phyloP scores from a whole-genome alignment of 2,329 filamentous ascomycete species.

The Talaromyces sp. region DNA sequence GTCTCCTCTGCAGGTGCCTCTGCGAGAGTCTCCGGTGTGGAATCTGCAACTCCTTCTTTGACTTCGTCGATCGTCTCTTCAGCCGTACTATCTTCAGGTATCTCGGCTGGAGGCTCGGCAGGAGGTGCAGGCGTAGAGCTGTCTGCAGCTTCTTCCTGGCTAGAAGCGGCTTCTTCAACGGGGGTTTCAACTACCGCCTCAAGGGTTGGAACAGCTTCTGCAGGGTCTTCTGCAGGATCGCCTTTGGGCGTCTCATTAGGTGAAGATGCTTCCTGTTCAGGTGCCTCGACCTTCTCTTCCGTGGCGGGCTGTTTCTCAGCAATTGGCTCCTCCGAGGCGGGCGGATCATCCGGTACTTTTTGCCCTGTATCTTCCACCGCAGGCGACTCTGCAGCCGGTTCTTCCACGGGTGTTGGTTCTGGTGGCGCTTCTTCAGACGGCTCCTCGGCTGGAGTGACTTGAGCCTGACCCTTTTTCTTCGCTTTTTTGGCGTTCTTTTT shows the following conservation, averaged over 20 bases:
- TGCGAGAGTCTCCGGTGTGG: background rate
- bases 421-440: conserved; percentile 18
- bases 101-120: background rate
- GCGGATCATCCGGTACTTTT: conserved; percentile 18
- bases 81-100: background rate
- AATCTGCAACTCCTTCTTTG: conserved; percentile 7
- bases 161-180: conserved; percentile 11
- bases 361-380: conserved; percentile 22
- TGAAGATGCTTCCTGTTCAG: conserved; percentile 18
- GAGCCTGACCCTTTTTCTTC: conserved; percentile 2
- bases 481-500: conserved; percentile 17
- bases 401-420: conserved; percentile 18
- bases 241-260: conserved; percentile 21
- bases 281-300: conserved; percentile 21
- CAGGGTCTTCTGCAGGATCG: conserved; percentile 13
- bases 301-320: conserved; percentile 20
- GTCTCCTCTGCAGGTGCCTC: background rate
- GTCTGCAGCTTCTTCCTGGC: conserved; percentile 1
- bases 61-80: background rate
- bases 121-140: background rate
- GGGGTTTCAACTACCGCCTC: background rate
- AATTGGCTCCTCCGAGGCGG: conserved; percentile 16
- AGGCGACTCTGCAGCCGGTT: conserved; percentile 18
- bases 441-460: background rate
- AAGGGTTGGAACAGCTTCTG: background rate